Base-by-base conservation (phyloP, 768 basidiomycete species). In the Psilocybe tampanensis region DNA sequence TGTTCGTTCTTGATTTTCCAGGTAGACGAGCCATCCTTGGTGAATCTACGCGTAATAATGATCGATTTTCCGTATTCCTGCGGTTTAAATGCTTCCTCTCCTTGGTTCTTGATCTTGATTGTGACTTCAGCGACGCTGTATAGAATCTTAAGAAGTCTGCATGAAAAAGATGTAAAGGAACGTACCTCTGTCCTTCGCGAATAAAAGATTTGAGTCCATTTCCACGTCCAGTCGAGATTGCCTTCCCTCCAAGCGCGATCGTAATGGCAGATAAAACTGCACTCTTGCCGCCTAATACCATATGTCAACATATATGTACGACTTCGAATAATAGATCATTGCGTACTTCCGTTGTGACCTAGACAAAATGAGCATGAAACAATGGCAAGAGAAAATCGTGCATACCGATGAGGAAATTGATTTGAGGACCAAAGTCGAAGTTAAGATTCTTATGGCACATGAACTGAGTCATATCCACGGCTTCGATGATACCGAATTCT, bases 361-460 rank as follows among this genome's bases (percentile, higher is more conserved):
- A 52, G 3, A 43, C 53, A 44, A 29, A 17, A 19, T 43, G 36
- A 29, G 29, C 29, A 52, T 41, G 52, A 24, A 53, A 13, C 56
- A 19, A 8, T 12, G 11, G 8, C 21, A 23, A 9, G n/a, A 34
- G 1, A 47, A 36, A 51, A 29, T 24, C 17, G 26, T 19, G 64
- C 82, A 39, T 63, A 88, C 94, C 94, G 36, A 96, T 96, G 63
- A 99, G 92, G 67, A 98, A 98, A 74, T 98, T 99, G 67, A 99
- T 92, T 70, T 95, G 93, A 8, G 91, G 89, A 0, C 94, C 94
- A 60, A 98, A 94, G 2, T 82, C 80, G 72, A 97, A 92, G 1
- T 81, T 86, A 44, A 95, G 78, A 71, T 81, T 87, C 69, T 86
- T 82, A 74, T 98, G 95, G 71, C 95, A 97, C 95, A 98, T 96